A percentile compares a stretch with the other conserved stretches of the same genome.
Evolutionary conservation across 768 basidiomycete genomes (phyloP).

Genomic region (Boletus reticuloceps): DNA sequence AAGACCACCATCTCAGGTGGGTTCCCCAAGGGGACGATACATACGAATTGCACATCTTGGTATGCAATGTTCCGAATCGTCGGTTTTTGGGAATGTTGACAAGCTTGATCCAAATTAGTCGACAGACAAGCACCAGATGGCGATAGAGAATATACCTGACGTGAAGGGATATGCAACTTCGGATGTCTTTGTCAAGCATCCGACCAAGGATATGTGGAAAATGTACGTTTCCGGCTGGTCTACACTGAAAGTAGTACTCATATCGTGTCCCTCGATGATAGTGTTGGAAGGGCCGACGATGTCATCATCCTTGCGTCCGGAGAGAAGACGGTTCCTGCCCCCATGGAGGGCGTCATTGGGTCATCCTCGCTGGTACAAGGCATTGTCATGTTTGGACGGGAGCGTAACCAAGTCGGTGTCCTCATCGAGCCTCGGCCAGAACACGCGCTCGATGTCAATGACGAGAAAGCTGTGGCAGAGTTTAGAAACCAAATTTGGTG

Average conservation of each 20-base stretch:
- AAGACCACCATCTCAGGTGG: conserved; percentile 22
- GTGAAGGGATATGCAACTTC: conserved; percentile 36
- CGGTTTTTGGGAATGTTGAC: neutral
- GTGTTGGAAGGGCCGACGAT: conserved; percentile 38
- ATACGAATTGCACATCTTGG: conserved; percentile 37
- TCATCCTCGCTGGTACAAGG: conserved; percentile 19
- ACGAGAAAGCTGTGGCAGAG: conserved; percentile 4
- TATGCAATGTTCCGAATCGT: conserved; percentile 2
- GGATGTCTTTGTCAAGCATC: conserved; percentile 44
- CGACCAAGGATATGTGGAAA: conserved; percentile 32
- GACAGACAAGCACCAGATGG: neutral
- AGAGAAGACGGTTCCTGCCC: conserved; percentile 33
- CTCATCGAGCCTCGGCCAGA: conserved; percentile 27
- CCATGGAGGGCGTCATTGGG: conserved; percentile 24
- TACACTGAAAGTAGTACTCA: neutral
- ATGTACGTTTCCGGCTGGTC: neutral
- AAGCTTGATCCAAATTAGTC: neutral
- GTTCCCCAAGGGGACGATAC: conserved; percentile 29
- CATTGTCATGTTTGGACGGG: conserved; percentile 31
- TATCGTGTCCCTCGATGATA: conserved; percentile 4
- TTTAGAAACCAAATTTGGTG: conserved; percentile 26
- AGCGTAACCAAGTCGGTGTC: conserved; percentile 27
- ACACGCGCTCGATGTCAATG: conserved; percentile 4
- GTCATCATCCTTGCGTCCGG: conserved; percentile 31
- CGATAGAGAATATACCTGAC: conserved; percentile 34